Evolutionary conservation across 441 rosid genomes (phyloP), one percentile per base, ranked within the genome.

Genomic region (Eutrema salsugineum): DNA sequence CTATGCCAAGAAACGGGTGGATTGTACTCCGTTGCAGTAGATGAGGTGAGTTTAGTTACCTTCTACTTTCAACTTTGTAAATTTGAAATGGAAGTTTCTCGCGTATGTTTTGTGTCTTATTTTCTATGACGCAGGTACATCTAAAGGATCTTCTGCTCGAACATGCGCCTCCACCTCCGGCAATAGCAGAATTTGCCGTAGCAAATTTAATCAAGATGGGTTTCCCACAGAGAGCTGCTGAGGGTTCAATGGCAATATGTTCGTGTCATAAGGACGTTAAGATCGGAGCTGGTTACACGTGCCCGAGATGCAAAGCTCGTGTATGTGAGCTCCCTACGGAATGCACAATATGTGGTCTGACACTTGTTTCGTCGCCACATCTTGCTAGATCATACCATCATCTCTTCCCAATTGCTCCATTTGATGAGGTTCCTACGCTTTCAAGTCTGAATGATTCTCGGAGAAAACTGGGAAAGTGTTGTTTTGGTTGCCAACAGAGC

Each of bases 161-260:
- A 82, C 99, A 94, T 80, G 99, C 99, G 14, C 94, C 96, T 14
- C 97, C 99, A 50, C 97, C 99, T 76, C 97, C 99, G 1, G 97
- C 97, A 38, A 87, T 94, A 78, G 99, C 96, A 58, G 99, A 94
- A 74, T 94, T 84, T 78, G 99, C 97, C 19, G 72, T 84, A 27
- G 85, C 99, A 43, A 91, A 85, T 85, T 77, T 90, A 83, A 89
- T 88, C 82, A 89, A 87, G 82, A 90, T 90, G 98, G 99, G 98
- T 62, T 94, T 94, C 85, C 97, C 97, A 20, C 97, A 89, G 70
- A 87, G 97, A 78, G 94, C 87, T 6, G 90, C 93, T 5, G 97
- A 90, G 81, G 83, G 88, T 68, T 90, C 94, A 54, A 77, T 87
- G 59, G 81, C 97, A n/a, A 90, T 94, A 3, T 90, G 98, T 76